phyloP scores from a whole-genome alignment of 768 basidiomycete species.

The Phanerochaete sordida region DNA sequence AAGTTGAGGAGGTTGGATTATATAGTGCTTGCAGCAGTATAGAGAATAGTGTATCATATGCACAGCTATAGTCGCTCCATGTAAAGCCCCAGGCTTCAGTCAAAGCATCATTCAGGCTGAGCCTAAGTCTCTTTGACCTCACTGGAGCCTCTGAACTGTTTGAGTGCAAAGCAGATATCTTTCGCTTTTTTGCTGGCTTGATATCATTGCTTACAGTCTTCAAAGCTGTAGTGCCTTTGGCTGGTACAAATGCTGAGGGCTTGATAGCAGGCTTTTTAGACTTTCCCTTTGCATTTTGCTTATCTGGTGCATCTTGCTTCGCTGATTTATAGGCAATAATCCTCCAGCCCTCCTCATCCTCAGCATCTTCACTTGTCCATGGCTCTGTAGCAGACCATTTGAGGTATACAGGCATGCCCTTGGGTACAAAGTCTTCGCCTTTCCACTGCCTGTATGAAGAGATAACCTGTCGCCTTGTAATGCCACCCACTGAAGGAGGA shows the following conservation, averaged over 20 bases:
- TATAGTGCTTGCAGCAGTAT: neutral
- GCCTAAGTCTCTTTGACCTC: too few species aligned
- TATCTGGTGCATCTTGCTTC: neutral
- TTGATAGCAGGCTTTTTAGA: neutral
- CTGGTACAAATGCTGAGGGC: neutral
- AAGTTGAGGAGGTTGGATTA: neutral
- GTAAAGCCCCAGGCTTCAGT: neutral
- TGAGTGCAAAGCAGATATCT: neutral
- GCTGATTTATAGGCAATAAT: neutral
- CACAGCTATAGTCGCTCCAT: slow-evolving; percentile 2
- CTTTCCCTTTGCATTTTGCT: neutral
- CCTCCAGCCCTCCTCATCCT: neutral
- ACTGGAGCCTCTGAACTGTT: too few species aligned
- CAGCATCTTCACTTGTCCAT: neutral
- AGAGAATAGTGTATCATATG: neutral
- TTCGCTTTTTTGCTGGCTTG: neutral
- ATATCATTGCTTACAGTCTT: neutral
- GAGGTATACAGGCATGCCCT: neutral
- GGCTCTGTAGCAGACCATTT: neutral
- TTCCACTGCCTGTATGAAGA: neutral
- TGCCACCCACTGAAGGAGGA: slow-evolving; percentile 11
- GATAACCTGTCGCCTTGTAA: slow-evolving; percentile 22
- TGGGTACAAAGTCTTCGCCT: slow-evolving; percentile 3
- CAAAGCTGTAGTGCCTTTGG: neutral
- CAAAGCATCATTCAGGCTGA: too few species aligned